Evolutionary conservation across 371 early-diverging fungal species (phyloP), one percentile per base, ranked within the genome.

Genomic region (Dichotomocladium elegans): DNA sequence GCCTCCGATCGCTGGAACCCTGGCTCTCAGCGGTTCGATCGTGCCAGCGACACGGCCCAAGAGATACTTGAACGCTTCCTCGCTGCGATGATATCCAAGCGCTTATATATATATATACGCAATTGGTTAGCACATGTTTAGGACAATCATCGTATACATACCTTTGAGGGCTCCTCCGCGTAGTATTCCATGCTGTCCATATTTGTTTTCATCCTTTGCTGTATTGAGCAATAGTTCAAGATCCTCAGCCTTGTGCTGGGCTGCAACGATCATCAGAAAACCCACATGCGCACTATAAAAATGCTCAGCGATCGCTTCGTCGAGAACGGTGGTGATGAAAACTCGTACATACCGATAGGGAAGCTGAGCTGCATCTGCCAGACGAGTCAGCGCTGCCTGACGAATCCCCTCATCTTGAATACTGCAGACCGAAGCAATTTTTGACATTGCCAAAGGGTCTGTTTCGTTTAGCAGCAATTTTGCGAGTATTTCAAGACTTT

Each of bases 191-290:
- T 74, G 69, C 40, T 67, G 67, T 11, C 79, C 81, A 47, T 70
- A 42, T 31, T 62, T 61, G 1, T 28, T 45, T 24, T 68, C 57
- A 43, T 72, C 74, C 27, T 72, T 46, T n/a, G 72, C 74, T 31
- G 61, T 67, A 15, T 55, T 15, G 0, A 79, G 47, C 35, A 79
- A 53, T 27, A 61, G 66, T 0, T 33, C 33, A 4, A 77, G 47
- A 48, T 82, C 83, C 41, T 63, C 64, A 2, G 59, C 49, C 43
- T 77, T 55, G 8, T 61, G 58, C 53, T 82, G 83, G 4, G 31
- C 41, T 6, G 69, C 83, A n/a, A 80, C 59, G 28, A 64, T 58
- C 7, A 51, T 17, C 30, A 66, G 37, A 47, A 72, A 53, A 51
- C 61, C 25, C 26, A 52, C 54, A 57, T 72, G 63, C 47, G 73